Percentiles rank a stretch among this genome's conserved stretches.
phyloP scores from a whole-genome alignment of 139 green algal species.

The Yamagishiella unicocca region DNA sequence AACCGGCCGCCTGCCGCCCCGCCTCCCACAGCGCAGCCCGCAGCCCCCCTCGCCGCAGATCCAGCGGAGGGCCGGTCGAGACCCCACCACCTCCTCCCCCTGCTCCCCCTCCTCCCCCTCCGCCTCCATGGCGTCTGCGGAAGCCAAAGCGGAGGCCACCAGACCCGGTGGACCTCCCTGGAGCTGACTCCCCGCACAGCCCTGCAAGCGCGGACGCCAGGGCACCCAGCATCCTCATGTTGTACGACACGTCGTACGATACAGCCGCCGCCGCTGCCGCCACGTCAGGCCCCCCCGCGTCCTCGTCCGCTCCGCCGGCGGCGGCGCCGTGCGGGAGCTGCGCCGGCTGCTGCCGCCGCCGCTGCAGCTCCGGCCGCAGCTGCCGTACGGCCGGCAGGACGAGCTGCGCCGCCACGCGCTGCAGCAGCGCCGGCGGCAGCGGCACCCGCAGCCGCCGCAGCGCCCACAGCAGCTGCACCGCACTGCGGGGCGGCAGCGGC shows the following conservation, averaged over 20 bases:
- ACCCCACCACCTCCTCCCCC: neutral
- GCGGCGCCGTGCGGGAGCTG: too few species aligned
- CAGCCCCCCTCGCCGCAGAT: neutral
- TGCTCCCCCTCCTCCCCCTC: neutral
- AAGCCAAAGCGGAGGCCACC: neutral
- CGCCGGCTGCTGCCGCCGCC: neutral
- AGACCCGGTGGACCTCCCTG: neutral
- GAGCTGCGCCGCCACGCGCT: neutral
- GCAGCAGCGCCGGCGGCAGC: neutral
- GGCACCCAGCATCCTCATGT: neutral
- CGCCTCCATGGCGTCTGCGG: neutral
- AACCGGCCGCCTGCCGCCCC: neutral
- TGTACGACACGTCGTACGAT: neutral
- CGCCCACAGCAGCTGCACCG: neutral
- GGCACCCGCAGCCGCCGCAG: neutral
- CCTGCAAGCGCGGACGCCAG: neutral
- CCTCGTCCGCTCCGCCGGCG: too few species aligned
- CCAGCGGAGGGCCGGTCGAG: too few species aligned
- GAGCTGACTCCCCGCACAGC: neutral
- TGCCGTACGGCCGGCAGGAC: conserved; percentile 7
- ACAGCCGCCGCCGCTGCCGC: too few species aligned
- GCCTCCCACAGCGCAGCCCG: neutral
- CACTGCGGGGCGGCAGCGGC: neutral
- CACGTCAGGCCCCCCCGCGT: too few species aligned
- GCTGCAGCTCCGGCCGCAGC: neutral